These are phyloP conservation scores for Brassica juncea DNA, from an alignment of 345 rosid species.

Conservation along the genomic window DNA sequence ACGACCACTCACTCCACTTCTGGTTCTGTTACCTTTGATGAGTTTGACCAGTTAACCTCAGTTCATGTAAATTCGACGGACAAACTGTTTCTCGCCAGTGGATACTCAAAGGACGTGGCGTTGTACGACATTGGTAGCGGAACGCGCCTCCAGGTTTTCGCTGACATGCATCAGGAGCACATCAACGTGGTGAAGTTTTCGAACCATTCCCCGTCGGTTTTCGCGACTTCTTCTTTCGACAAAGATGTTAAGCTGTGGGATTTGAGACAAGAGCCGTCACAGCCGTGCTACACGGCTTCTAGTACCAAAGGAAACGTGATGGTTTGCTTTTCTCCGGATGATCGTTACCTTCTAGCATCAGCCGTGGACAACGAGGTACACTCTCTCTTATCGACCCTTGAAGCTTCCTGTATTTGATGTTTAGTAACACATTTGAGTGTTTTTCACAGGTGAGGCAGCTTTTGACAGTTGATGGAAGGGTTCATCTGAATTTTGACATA, in stretches of 20 bases:
- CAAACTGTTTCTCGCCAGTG: slow-evolving; percentile 89
- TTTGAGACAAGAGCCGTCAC: slow-evolving; percentile 73
- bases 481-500: slow-evolving; percentile 72
- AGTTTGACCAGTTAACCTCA: slow-evolving; percentile 86
- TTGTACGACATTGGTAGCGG: slow-evolving; percentile 78
- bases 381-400: not conserved
- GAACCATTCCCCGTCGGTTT: slow-evolving; percentile 79
- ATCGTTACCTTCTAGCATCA: slow-evolving; percentile 90
- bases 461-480: slow-evolving; percentile 85
- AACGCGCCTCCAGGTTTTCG: slow-evolving; percentile 70
- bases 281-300: slow-evolving; percentile 77
- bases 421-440: not conserved
- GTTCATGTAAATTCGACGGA: slow-evolving; percentile 89
- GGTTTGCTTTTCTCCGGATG: slow-evolving; percentile 99
- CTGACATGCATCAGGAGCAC: slow-evolving; percentile 86
- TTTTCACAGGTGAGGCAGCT: slow-evolving; percentile 79
- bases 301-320: slow-evolving; percentile 92
- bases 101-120: slow-evolving; percentile 86
- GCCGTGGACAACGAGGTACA: slow-evolving; percentile 97
- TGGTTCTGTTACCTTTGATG: slow-evolving; percentile 71
- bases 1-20: slow-evolving; percentile 34
- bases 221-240: slow-evolving; percentile 97
- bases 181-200: slow-evolving; percentile 93
- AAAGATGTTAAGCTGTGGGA: slow-evolving; percentile 93
- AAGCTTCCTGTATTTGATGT: not conserved